Base-by-base conservation (phyloP, 345 rosid genomes). In the Clausena lansium region DNA sequence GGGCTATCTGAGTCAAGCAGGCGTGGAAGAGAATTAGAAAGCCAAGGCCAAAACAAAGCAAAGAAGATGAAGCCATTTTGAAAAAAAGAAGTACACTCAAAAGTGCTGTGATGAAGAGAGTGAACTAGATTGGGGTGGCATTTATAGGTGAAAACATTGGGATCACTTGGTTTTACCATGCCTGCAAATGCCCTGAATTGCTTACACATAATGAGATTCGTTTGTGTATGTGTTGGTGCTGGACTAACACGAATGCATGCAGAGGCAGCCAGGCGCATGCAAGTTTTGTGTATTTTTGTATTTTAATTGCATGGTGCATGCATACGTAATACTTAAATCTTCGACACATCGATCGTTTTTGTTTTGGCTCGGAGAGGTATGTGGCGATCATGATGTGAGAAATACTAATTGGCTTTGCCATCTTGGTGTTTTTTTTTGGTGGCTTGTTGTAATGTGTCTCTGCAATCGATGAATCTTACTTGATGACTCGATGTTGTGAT, bases 11-110 rank as follows among this genome's bases (percentile, higher is more conserved):
- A 60, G 68, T 68, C 60, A 30, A 39, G 32, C 77, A 60, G 38
- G 38, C 19, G 10, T 61, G 55, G 38, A 74, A 74, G 55, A 74
- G 39, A 38, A 74, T 5, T 19, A 74, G 68, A 74, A 74, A 38
- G 20, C 77, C 54, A 60, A 74, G 77, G 28, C 57, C 11, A 6
- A 74, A 28, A 60, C 24, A 60, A 9, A 61, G 68, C 58, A 74
- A 41, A 39, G 58, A 74, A 60, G 57, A 39, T 39, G 41, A 41
- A 59, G 36, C 67, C 68, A 62, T 50, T 28, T 6, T 60, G 33
- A 25, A 24, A 39, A 47, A 28, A 2, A 0, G 20, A 33, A 36
- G 22, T 3, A 13, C n/a, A 13, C 14, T 13, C 2, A 28, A 47
- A 25, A 32, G 13, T 20, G 47, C 47, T 54, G 25, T 74, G 67